These are phyloP conservation scores for Sclerotinia nivalis DNA, from an alignment of 2,329 filamentous ascomycete species.

Conservation along the genomic window DNA sequence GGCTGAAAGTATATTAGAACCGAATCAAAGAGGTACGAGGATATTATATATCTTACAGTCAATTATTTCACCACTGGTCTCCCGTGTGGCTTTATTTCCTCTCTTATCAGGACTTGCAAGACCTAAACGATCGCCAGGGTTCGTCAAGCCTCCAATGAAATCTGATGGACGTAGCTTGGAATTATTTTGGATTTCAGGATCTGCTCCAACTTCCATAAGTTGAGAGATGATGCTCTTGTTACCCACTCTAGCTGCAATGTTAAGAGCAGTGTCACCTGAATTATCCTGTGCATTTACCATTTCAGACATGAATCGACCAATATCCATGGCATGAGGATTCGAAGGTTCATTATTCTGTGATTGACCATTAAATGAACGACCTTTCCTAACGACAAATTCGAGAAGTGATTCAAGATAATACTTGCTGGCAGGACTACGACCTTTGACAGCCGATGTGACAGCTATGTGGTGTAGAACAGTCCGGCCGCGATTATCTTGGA, in stretches of 20 bases:
- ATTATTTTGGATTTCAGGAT: constrained; percentile 87
- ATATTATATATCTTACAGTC: constrained; percentile 59
- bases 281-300: constrained; percentile 96
- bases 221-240: constrained; percentile 97
- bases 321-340: constrained; percentile 58
- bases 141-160: constrained; percentile 74
- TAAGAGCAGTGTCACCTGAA: constrained; percentile 90
- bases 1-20: constrained; percentile 49
- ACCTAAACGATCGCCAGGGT: constrained; percentile 50
- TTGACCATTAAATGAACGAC: constrained; percentile 61
- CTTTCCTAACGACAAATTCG: constrained; percentile 90
- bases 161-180: constrained; percentile 88
- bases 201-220: constrained; percentile 88
- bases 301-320: constrained; percentile 93
- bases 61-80: constrained; percentile 79
- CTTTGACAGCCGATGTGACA: constrained; percentile 92
- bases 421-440: constrained; percentile 84
- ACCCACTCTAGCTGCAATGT: constrained; percentile 88
- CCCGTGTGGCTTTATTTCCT: constrained; percentile 58
- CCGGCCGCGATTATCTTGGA: constrained; percentile 83
- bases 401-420: constrained; percentile 95
- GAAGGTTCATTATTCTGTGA: constrained; percentile 38
- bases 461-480: constrained; percentile 97
- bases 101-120: constrained; percentile 49
- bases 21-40: background rate